Evolutionary conservation across 805 yeast species (phyloP).

Genomic region (Pachysolen tannophilus): DNA sequence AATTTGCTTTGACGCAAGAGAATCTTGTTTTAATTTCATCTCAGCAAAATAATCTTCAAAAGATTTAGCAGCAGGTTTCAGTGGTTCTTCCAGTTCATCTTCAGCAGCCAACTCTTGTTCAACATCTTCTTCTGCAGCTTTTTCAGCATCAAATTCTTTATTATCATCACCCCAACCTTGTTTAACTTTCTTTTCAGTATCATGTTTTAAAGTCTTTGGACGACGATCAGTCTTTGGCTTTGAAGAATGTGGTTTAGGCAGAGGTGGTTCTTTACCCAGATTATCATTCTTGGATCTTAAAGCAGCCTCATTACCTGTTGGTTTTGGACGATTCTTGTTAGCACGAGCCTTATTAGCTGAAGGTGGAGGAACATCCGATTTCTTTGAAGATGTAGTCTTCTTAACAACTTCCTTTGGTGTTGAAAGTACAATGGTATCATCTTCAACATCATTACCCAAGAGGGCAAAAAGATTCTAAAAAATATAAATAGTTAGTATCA

Average conservation of each 20-base stretch:
- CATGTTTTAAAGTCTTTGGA: slow-evolving; percentile 75
- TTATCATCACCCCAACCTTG: slow-evolving; percentile 86
- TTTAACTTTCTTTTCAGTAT: slow-evolving; percentile 74
- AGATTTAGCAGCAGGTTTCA: slow-evolving; percentile 46
- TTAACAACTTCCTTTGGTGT: slow-evolving; percentile 71
- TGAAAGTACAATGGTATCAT: slow-evolving; percentile 45
- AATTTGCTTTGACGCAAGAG: slow-evolving; percentile 27
- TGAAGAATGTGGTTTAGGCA: slow-evolving; percentile 43
- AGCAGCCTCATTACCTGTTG: slow-evolving; percentile 87
- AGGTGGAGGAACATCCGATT: slow-evolving; percentile 75
- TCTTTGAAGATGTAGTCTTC: slow-evolving; percentile 78
- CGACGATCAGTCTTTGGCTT: slow-evolving; percentile 75
- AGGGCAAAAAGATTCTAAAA: slow-evolving; percentile 70
- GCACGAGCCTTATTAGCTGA: slow-evolving; percentile 77
- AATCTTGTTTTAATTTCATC: slow-evolving; percentile 36
- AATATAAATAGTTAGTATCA: neutral
- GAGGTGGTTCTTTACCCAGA: slow-evolving; percentile 49
- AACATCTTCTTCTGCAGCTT: slow-evolving; percentile 38
- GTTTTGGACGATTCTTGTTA: slow-evolving; percentile 58
- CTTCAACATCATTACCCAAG: slow-evolving; percentile 87
- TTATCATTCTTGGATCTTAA: slow-evolving; percentile 67
- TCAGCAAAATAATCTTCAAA: slow-evolving; percentile 83
- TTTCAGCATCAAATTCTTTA: slow-evolving; percentile 62
- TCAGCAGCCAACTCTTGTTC: slow-evolving; percentile 30
- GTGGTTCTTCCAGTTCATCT: slow-evolving; percentile 32